Evolutionary conservation across 2,329 filamentous ascomycete genomes (phyloP), one percentile per base, ranked within the genome.

Genomic region (Aspergillus phoenicis): DNA sequence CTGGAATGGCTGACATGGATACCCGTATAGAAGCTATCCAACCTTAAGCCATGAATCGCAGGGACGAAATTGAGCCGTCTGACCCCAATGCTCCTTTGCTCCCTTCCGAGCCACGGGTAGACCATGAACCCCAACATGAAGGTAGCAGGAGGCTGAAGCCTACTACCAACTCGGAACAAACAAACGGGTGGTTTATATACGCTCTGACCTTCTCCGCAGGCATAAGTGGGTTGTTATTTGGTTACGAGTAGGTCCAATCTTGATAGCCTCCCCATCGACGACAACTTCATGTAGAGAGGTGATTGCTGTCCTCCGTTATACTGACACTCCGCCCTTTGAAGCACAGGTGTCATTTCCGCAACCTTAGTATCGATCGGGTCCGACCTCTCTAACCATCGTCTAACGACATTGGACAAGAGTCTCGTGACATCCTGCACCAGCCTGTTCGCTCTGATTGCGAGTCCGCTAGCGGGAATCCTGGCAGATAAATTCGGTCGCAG

Each of bases 311-410:
- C 36, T 36, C 48, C 58, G 43, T 17, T 41, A 33, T 39, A 54
- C 61, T 71, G 55, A 70, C 56, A 60, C 60, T 59, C 58, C 36
- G 53, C 24, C 41, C 0, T 56, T 61, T 60, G 66, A 77, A 79
- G 83, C 68, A 87, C 85, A 38, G 85, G 85, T 38, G 84, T 87
- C 15, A 87, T 87, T 58, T 86, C 83, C 38, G 85, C 84, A 1
- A 87, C 84, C 2, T 79, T 88, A 58, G 80, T 88, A 26, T 84
- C 82, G 4, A 81, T 87, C 61, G 77, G 77, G 51, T 76, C 81
- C 2, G 83, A 85, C 65, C 79, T 87, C 26, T 85, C 83, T 6
- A 70, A 77, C 43, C 81, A 80, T 6, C 60, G 73, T 8, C 70
- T 84, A 47, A 81, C 81, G 6, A 87, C 82, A 1, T 72, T 85